A percentile compares a stretch with the other conserved stretches of the same genome.
These are phyloP conservation scores for Cyclotella atomus DNA, from an alignment of 108 stramenopile genomes.

Conservation along the genomic window DNA sequence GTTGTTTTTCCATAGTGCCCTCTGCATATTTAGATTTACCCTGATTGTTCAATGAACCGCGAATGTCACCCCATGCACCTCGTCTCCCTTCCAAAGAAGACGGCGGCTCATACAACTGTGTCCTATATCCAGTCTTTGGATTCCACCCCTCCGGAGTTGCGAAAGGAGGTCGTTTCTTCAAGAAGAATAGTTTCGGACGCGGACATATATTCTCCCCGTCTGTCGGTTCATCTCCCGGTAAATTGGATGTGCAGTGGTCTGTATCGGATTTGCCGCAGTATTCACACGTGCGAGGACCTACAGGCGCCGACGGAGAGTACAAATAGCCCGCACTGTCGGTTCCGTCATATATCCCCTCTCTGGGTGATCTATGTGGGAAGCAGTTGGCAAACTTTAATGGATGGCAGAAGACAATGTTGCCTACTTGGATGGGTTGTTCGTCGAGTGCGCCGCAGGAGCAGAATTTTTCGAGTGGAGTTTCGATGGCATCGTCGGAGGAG, in stretches of 20 bases:
- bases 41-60: conserved; percentile 18
- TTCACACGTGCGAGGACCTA: conserved; percentile 36
- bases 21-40: background rate
- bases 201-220: conserved; percentile 6
- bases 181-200: conserved; percentile 48
- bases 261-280: conserved; percentile 38
- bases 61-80: conserved; percentile 35
- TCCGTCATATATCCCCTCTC: background rate
- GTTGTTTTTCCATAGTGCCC: background rate
- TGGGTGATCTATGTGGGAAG: conserved; percentile 3
- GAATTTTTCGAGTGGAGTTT: conserved; percentile 12
- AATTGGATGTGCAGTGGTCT: conserved; percentile 17
- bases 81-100: conserved; percentile 35
- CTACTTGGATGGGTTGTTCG: background rate
- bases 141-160: conserved; percentile 44
- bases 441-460: conserved; percentile 6
- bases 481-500: background rate
- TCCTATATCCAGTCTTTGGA: conserved; percentile 28
- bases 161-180: conserved; percentile 48
- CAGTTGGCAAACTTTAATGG: conserved; percentile 7
- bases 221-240: conserved; percentile 5
- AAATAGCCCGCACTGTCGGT: background rate
- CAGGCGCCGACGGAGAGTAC: conserved; percentile 27
- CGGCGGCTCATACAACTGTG: conserved; percentile 31
- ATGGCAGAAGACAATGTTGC: conserved; percentile 4